Evolutionary conservation across 331 rosid genomes (phyloP), one percentile per base, ranked within the genome.

Genomic region (Quercus lobata): DNA sequence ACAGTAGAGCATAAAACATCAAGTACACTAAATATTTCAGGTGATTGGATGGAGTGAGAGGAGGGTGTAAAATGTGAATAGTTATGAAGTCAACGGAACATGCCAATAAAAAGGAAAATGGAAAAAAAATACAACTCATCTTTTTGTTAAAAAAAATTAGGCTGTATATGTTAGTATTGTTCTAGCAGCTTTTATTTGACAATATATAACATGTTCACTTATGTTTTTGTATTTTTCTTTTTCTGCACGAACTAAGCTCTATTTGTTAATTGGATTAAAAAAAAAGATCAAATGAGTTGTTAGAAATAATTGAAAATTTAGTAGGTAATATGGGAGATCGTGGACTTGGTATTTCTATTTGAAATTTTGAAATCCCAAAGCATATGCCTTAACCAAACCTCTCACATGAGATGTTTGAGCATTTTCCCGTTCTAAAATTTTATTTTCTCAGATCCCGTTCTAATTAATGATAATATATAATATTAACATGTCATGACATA

Each of bases 241-340:
- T 29, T 15, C 41, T 27, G 37, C 10, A 62, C 2, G 30, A 62
- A 62, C 35, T 4, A 19, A 18, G 7, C 35, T 68, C 56, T 71
- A 55, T 9, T 60, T 35, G 72, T 76, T 53, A 53, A 27, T 27
- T 53, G 25, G 25, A 37, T 22, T 10, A 34, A 66, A 72, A 57
- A 27, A 27, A 72, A 25, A 79, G 73, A 78, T 25, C 34, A 30
- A 75, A 73, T 68, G 72, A 77, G 78, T 69, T 70, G 76, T 80
- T 61, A 44, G 21, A 29, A 12, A 17, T 52, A 65, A 77, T 77
- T 74, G 78, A 80, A 72, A 80, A 80, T 54, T 66, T 19, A 72
- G 84, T 60, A 57, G 89, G 84, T 83, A 69, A 7, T 21, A 58
- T 68, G 44, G 52, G 69, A 32, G 79, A 79, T 61, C 30, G 63